Percentiles rank a stretch among this genome's conserved stretches.
Evolutionary conservation across 2,329 filamentous ascomycete genomes (phyloP).

Genomic region (Akanthomyces lecanii): DNA sequence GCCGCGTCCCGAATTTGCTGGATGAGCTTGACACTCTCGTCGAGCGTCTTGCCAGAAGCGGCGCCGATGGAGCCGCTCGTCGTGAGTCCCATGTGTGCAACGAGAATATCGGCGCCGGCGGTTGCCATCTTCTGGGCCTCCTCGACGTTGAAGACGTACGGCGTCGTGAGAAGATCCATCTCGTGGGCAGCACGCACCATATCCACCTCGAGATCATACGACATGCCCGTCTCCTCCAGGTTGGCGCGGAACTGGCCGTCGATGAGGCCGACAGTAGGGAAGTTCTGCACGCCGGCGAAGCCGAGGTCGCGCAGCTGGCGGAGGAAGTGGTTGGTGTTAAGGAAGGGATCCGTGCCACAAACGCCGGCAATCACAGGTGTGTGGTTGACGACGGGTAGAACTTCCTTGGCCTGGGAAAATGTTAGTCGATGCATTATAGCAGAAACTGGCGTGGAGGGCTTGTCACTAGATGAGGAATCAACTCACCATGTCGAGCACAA

Average conservation of each 20-base stretch:
- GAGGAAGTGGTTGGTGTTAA: slow-evolving; percentile 57
- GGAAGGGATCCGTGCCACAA: slow-evolving; percentile 67
- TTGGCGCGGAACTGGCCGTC: slow-evolving; percentile 64
- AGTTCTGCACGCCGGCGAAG: slow-evolving; percentile 69
- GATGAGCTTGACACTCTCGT: slow-evolving; percentile 58
- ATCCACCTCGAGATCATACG: slow-evolving; percentile 62
- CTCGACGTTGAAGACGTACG: slow-evolving; percentile 63
- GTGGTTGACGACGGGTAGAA: slow-evolving; percentile 59
- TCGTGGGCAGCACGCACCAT: slow-evolving; percentile 58
- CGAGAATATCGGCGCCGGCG: slow-evolving; percentile 63
- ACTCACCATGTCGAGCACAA: slow-evolving; percentile 63
- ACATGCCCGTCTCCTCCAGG: slow-evolving; percentile 70
- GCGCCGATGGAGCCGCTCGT: slow-evolving; percentile 62
- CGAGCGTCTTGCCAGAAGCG: slow-evolving; percentile 54
- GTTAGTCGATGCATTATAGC: background rate
- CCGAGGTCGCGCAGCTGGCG: slow-evolving; percentile 56
- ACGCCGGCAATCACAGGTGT: slow-evolving; percentile 67
- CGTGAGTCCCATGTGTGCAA: slow-evolving; percentile 66
- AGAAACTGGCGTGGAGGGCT: background rate
- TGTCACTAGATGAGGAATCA: background rate
- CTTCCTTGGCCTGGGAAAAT: slow-evolving; percentile 50
- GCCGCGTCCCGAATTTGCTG: slow-evolving; percentile 62
- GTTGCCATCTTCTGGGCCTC: slow-evolving; percentile 59
- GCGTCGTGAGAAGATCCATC: slow-evolving; percentile 61
- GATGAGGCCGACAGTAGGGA: slow-evolving; percentile 67